Evolutionary conservation across 2,329 filamentous ascomycete genomes (phyloP).

Genomic region (Fusarium papillatum): DNA sequence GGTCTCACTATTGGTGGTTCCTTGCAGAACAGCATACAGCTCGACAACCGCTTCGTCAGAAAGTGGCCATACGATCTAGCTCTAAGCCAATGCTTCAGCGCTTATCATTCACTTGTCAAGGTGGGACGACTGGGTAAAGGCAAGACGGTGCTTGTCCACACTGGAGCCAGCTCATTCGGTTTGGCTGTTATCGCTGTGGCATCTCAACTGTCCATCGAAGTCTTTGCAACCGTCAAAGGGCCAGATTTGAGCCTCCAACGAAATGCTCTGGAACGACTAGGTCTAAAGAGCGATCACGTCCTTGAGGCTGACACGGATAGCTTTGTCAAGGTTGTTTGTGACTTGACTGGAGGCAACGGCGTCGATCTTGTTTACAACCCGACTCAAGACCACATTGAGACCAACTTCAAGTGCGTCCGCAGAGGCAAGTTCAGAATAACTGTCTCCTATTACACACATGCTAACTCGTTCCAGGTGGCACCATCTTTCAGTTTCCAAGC

Average conservation of each 20-base stretch:
- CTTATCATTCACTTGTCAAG: constrained; percentile 56
- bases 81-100: constrained; percentile 56
- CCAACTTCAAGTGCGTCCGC: constrained; percentile 51
- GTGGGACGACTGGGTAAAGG: constrained; percentile 45
- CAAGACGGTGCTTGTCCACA: constrained; percentile 58
- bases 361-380: constrained; percentile 63
- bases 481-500: constrained; percentile 48
- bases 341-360: constrained; percentile 48
- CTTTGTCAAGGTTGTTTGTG: constrained; percentile 49
- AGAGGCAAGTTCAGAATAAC: constrained; percentile 45
- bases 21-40: constrained; percentile 49
- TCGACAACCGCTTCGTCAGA: constrained; percentile 54
- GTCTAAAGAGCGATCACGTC: constrained; percentile 53
- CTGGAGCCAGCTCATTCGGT: constrained; percentile 58
- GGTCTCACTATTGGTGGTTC: constrained; percentile 53
- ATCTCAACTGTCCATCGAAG: constrained; percentile 49
- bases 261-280: constrained; percentile 49
- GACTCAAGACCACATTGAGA: constrained; percentile 51
- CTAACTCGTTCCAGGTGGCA: constrained; percentile 47
- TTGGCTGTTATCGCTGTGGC: constrained; percentile 59
- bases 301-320: constrained; percentile 52
- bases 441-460: constrained; percentile 5
- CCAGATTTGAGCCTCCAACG: constrained; percentile 50
- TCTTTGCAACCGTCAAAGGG: constrained; percentile 58
- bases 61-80: constrained; percentile 43